These are phyloP conservation scores for Penicillium vulpinum DNA, from an alignment of 2,329 filamentous ascomycete species.

Conservation along the genomic window DNA sequence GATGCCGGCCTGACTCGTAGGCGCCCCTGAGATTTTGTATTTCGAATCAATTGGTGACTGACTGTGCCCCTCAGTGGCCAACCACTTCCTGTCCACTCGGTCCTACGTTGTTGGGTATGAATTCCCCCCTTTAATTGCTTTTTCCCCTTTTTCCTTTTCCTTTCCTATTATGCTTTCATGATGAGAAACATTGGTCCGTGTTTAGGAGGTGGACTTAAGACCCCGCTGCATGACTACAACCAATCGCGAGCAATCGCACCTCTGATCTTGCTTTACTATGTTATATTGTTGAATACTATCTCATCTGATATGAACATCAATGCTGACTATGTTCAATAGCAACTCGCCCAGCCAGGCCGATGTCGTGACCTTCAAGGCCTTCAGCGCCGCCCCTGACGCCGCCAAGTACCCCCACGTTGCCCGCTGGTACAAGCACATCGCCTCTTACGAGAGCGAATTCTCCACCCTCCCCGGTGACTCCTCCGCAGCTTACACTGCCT, in stretches of 20 bases:
- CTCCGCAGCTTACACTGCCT: slow-evolving; percentile 81
- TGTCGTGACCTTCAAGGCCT: slow-evolving; percentile 89
- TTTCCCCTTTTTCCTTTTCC: slow-evolving; percentile 23
- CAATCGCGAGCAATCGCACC: slow-evolving; percentile 72
- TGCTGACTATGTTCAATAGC: slow-evolving; percentile 41
- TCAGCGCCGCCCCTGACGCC: slow-evolving; percentile 72
- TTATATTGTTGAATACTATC: slow-evolving; percentile 1
- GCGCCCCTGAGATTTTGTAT: slow-evolving; percentile 34
- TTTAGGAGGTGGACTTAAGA: slow-evolving; percentile 95
- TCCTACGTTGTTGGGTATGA: slow-evolving; percentile 82
- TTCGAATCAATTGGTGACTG: slow-evolving; percentile 29
- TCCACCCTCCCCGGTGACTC: slow-evolving; percentile 85
- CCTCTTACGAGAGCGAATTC: slow-evolving; percentile 91
- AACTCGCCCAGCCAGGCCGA: slow-evolving; percentile 85
- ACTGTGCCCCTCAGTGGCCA: slow-evolving; percentile 43
- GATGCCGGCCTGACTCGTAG: slow-evolving; percentile 62
- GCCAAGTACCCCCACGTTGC: slow-evolving; percentile 90
- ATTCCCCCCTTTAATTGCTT: slow-evolving; percentile 12
- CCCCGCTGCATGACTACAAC: slow-evolving; percentile 76
- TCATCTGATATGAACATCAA: slow-evolving; percentile 2
- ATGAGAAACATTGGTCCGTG: slow-evolving; percentile 94
- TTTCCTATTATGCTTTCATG: slow-evolving; percentile 49
- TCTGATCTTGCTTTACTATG: slow-evolving; percentile 57
- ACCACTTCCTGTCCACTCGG: slow-evolving; percentile 56
- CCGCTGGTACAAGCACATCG: slow-evolving; percentile 99